Conservation (phyloP, 805 yeast species). For the Starmerella gropengiesseri region DNA sequence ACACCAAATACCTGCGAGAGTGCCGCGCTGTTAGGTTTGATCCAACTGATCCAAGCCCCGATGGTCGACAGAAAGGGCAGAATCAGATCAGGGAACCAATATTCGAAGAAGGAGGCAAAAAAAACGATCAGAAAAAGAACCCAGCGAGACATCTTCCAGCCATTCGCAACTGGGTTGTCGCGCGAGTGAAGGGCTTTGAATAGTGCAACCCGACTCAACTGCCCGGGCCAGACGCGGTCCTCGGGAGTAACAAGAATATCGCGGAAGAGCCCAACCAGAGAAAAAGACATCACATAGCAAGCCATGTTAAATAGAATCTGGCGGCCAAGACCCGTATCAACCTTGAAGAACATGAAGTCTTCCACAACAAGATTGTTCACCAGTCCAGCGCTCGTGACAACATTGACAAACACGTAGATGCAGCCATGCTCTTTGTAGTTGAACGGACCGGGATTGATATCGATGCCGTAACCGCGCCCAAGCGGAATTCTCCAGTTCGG, state of each 20-base stretch:
- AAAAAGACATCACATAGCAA: constrained; percentile 56
- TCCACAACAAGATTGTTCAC: constrained; percentile 16
- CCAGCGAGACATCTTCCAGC: constrained; percentile 50
- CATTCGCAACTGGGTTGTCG: constrained; percentile 43
- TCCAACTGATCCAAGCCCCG: constrained; percentile 57
- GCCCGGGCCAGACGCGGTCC: constrained; percentile 61
- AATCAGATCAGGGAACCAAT: constrained; percentile 54
- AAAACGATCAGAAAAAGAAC: constrained; percentile 39
- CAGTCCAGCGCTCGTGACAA: constrained; percentile 27
- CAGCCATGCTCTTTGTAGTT: constrained; percentile 54
- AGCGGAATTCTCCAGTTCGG: constrained; percentile 28
- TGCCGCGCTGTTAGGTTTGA: constrained; percentile 42
- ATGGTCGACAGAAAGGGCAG: constrained; percentile 45
- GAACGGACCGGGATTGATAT: constrained; percentile 51
- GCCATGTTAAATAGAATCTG: constrained; percentile 42
- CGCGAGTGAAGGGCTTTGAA: constrained; percentile 42
- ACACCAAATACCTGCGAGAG: constrained; percentile 62
- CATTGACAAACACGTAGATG: constrained; percentile 33
- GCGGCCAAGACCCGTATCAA: constrained; percentile 41
- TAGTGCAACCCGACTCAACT: constrained; percentile 49
- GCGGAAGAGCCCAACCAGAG: constrained; percentile 53
- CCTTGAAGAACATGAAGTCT: constrained; percentile 43
- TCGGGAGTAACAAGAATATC: constrained; percentile 52
- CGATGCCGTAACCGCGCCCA: constrained; percentile 28
- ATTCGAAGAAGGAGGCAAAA: constrained; percentile 38